Percentiles rank a stretch among this genome's conserved stretches.
Evolutionary conservation across 495 filamentous ascomycete species (phyloP).

Genomic region (Talaromyces stipitatus): DNA sequence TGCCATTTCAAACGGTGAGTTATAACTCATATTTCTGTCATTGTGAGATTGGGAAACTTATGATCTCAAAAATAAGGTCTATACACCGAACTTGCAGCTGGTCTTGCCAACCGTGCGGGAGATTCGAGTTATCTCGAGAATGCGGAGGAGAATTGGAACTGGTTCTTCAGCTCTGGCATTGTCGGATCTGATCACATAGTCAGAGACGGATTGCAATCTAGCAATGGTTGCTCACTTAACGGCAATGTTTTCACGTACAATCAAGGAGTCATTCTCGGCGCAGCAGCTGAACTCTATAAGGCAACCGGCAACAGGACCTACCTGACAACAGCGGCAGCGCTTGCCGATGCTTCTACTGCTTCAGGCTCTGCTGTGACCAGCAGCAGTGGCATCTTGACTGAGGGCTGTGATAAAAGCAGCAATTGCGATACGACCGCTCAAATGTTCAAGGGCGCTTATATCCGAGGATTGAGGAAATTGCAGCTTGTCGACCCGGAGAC

Average conservation of each 20-base stretch:
- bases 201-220: slow-evolving; percentile 52
- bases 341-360: slow-evolving; percentile 1
- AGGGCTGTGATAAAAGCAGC: background rate
- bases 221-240: slow-evolving; percentile 46
- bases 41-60: background rate
- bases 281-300: slow-evolving; percentile 46
- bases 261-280: slow-evolving; percentile 63
- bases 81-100: slow-evolving; percentile 10
- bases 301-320: background rate
- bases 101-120: slow-evolving; percentile 19
- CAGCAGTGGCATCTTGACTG: background rate
- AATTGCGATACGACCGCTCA: background rate
- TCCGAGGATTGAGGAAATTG: slow-evolving; percentile 1
- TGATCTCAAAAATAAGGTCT: background rate
- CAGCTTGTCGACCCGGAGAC: slow-evolving; percentile 1
- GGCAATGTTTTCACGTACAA: slow-evolving; percentile 58
- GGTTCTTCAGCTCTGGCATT: slow-evolving; percentile 54
- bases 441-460: slow-evolving; percentile 6
- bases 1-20: slow-evolving; percentile 24
- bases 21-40: background rate
- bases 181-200: slow-evolving; percentile 51
- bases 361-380: background rate
- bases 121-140: slow-evolving; percentile 36
- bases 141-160: slow-evolving; percentile 47
- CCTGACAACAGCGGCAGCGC: background rate